A percentile compares a stretch with the other conserved stretches of the same genome.
Conservation (phyloP, 2,329 filamentous ascomycete species). For the Phialemonium atrogriseum region DNA sequence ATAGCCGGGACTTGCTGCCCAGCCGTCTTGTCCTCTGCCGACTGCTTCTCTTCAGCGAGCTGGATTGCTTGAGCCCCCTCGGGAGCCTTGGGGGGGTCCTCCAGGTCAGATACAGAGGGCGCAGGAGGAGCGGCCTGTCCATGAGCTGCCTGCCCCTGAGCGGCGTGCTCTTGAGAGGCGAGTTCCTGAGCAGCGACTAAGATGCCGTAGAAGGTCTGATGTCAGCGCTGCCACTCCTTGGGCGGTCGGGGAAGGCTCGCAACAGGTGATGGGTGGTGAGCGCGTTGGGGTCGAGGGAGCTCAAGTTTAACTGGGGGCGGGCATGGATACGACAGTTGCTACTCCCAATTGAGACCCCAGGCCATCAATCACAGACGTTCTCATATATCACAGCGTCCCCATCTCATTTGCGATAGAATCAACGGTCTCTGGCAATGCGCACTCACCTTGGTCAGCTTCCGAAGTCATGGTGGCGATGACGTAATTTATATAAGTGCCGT, state of each 20-base stretch:
- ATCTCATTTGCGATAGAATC: not conserved
- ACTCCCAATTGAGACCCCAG: too few relatives aligned
- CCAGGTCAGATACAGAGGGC: constrained; percentile 10
- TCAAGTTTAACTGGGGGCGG: too few relatives aligned
- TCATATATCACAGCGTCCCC: too few relatives aligned
- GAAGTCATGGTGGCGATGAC: constrained; percentile 19
- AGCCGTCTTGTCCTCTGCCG: not conserved
- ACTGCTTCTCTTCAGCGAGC: constrained; percentile 1
- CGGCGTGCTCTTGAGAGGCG: too few relatives aligned
- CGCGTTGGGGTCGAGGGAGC: not conserved
- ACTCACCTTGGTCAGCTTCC: constrained; percentile 15
- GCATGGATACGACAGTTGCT: too few relatives aligned
- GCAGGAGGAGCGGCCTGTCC: constrained; percentile 4
- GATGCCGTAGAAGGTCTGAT: not conserved
- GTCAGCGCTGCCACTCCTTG: too few relatives aligned
- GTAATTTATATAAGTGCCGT: too few relatives aligned
- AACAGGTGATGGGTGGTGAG: too few relatives aligned
- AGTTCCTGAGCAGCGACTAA: constrained; percentile 1
- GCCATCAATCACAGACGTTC: too few relatives aligned
- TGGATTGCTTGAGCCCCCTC: constrained; percentile 1
- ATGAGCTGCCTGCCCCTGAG: too few relatives aligned
- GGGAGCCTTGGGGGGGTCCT: constrained; percentile 2
- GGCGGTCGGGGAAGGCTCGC: too few relatives aligned
- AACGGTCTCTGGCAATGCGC: not conserved
- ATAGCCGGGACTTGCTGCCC: not conserved